A percentile compares a stretch with the other conserved stretches of the same genome.
Evolutionary conservation across 192 early-diverging fungal genomes (phyloP).

Genomic region (Coemansia sp.): DNA sequence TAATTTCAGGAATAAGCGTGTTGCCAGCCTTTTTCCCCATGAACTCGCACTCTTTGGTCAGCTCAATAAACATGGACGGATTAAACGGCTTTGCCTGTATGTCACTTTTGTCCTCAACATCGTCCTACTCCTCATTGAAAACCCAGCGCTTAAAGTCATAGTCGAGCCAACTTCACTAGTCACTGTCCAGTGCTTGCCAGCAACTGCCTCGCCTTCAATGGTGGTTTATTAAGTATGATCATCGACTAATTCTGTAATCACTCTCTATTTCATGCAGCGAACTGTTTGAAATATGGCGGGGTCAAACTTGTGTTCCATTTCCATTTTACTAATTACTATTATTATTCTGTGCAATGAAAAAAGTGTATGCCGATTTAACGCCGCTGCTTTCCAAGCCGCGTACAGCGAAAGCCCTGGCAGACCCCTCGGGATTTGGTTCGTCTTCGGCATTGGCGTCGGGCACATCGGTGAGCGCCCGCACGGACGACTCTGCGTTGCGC

Average conservation of each 20-base stretch:
- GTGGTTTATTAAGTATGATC: too few species aligned
- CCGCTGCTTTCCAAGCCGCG: slow-evolving; percentile 20
- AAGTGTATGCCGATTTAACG: slow-evolving; percentile 46
- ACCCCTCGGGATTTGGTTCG: slow-evolving; percentile 39
- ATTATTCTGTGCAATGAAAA: neutral
- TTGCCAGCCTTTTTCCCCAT: slow-evolving; percentile 59
- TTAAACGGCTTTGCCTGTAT: slow-evolving; percentile 67
- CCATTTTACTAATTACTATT: too few species aligned
- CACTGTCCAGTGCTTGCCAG: slow-evolving; percentile 87
- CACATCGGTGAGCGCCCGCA: slow-evolving; percentile 7
- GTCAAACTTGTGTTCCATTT: too few species aligned
- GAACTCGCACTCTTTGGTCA: slow-evolving; percentile 89
- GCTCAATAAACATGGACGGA: slow-evolving; percentile 74
- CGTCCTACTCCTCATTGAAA: slow-evolving; percentile 84
- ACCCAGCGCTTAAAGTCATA: slow-evolving; percentile 87
- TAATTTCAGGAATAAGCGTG: slow-evolving; percentile 48
- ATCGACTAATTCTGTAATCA: too few species aligned
- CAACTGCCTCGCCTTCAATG: slow-evolving; percentile 76
- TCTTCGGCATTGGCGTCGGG: slow-evolving; percentile 12
- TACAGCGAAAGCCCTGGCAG: slow-evolving; percentile 18
- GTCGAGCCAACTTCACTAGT: slow-evolving; percentile 80
- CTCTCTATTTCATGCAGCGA: too few species aligned
- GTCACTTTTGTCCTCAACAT: slow-evolving; percentile 84
- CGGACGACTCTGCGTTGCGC: slow-evolving; percentile 35
- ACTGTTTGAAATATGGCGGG: too few species aligned